Conservation (phyloP, 352 stramenopile genomes). For the Achlya hypogyna region DNA sequence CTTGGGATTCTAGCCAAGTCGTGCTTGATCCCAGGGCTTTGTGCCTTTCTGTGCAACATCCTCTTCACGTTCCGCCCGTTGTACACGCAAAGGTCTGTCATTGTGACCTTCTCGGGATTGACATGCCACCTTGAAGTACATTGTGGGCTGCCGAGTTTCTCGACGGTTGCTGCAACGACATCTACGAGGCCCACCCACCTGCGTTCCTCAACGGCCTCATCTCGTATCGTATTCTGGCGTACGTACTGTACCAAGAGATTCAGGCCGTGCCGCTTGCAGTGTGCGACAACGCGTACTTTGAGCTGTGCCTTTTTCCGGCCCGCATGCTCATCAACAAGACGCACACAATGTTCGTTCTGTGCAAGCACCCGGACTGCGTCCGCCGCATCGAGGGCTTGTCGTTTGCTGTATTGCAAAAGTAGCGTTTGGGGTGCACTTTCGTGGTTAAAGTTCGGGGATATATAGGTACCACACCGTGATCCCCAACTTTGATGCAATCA, state of each 20-base stretch:
- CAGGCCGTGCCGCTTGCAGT: slow-evolving; percentile 43
- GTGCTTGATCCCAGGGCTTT: slow-evolving; percentile 59
- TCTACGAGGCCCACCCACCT: slow-evolving; percentile 46
- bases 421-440: not conserved
- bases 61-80: slow-evolving; percentile 24
- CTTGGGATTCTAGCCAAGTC: slow-evolving; percentile 66
- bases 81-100: not conserved
- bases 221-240: slow-evolving; percentile 39
- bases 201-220: slow-evolving; percentile 41
- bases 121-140: slow-evolving; percentile 18
- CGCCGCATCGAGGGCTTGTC: not conserved
- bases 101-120: not conserved
- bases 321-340: not conserved
- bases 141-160: slow-evolving; percentile 67
- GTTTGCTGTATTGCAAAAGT: slow-evolving; percentile 10
- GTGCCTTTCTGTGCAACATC: slow-evolving; percentile 67
- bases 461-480: slow-evolving; percentile 4
- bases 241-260: slow-evolving; percentile 60
- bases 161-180: slow-evolving; percentile 39
- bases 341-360: slow-evolving; percentile 3
- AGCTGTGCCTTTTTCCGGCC: slow-evolving; percentile 9
- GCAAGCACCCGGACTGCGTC: slow-evolving; percentile 1
- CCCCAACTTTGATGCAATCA: not conserved
- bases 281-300: not conserved
- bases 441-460: not conserved